Conservation (phyloP, 2,329 filamentous ascomycete genomes). For the Aspergillus sp. region DNA sequence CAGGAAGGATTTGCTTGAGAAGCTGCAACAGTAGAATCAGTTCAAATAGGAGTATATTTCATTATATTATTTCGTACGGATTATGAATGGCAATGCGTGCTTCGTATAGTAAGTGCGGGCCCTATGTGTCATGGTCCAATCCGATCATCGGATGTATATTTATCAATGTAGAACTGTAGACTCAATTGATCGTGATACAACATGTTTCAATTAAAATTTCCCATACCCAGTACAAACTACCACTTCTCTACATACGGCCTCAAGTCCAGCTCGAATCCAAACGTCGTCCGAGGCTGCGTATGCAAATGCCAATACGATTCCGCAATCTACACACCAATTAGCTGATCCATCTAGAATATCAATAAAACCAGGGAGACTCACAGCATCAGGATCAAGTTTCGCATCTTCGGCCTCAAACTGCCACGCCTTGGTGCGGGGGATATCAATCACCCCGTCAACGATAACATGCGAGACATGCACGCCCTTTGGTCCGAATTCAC, state of each 20-base stretch:
- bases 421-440: slow-evolving; percentile 62
- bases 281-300: slow-evolving; percentile 71
- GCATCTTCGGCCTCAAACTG: slow-evolving; percentile 54
- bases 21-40: too few species aligned
- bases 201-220: too few species aligned
- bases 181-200: too few species aligned
- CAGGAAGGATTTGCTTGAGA: too few species aligned
- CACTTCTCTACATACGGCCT: slow-evolving; percentile 81
- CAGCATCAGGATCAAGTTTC: slow-evolving; percentile 70
- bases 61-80: too few species aligned
- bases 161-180: too few species aligned
- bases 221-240: slow-evolving; percentile 39
- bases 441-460: slow-evolving; percentile 82
- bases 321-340: slow-evolving; percentile 60
- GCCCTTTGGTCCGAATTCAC: slow-evolving; percentile 79
- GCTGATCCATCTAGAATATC: too few species aligned
- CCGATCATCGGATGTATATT: too few species aligned
- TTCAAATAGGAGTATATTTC: too few species aligned
- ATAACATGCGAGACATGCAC: slow-evolving; percentile 79
- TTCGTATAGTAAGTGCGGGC: too few species aligned
- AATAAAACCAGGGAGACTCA: slow-evolving; percentile 39
- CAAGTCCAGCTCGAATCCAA: slow-evolving; percentile 77
- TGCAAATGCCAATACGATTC: slow-evolving; percentile 83
- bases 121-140: too few species aligned
- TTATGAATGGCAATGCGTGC: too few species aligned